Base-by-base conservation (phyloP, 768 basidiomycete species). In the Leccinum rimulosum region DNA sequence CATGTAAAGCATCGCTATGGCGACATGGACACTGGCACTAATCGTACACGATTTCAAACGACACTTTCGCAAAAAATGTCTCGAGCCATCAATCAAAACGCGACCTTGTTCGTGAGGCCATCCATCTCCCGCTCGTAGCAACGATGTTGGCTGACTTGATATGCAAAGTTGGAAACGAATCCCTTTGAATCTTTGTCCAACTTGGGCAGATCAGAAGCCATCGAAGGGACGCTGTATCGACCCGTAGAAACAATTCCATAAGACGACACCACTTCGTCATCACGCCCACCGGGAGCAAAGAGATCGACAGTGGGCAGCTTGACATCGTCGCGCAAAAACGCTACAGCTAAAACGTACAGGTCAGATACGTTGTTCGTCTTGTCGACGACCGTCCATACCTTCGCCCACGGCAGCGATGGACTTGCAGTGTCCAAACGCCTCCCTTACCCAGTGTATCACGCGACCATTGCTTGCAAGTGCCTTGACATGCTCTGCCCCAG, bases 391-490 rank as follows among this genome's bases (percentile, higher is more conserved):
- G 38, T 17, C 19, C 62, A 14, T 22, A 58, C 87, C 86, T 69
- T 84, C 80, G 10, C 92, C 93, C 50, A 88, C 77, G 1, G 86
- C 91, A 3, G 84, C 89, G 58, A 96, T 90, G 17, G 88, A 71
- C 76, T 95, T 95, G 74, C 85, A 87, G 72, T 95, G 93, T 22
- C 88, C 88, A 73, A 90, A 95, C 3, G 91, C 87, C 73, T 95
- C 93, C 49, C 89, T 82, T 3, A 89, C 82, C 80, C 88, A 93
- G 69, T 95, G 91, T n/a, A 92, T 74, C 8, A 80, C 80, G 19
- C 93, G 82, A 5, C 93, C 94, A 52, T 81, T 83, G 63, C 78
- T 77, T 8, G 76, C 68, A 36, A 93, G 78, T 31, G 78, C 68
- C 68, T 83, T 80, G n/a, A 77, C 80, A 68, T 87, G 85, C 35